Evolutionary conservation across 306 rosid species (phyloP).

Genomic region (Glycine latifolia): DNA sequence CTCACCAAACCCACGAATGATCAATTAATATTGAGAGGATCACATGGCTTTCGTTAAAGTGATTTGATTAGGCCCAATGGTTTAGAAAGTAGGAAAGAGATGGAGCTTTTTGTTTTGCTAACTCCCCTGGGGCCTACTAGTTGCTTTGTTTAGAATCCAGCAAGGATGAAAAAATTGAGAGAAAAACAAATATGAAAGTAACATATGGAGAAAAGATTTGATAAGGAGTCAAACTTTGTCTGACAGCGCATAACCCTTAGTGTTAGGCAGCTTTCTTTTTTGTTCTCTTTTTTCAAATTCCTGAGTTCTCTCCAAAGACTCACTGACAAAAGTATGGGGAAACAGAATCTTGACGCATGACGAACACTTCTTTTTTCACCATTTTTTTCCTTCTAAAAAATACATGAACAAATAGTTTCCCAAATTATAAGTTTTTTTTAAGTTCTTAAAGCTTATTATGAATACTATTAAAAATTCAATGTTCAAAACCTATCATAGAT

Average conservation of each 20-base stretch:
- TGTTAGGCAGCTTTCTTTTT: conserved; percentile 36
- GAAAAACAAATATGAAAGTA: conserved; percentile 49
- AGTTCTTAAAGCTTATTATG: background rate
- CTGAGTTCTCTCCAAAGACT: conserved; percentile 48
- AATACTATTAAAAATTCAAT: background rate
- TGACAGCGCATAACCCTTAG: conserved; percentile 55
- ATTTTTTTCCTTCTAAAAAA: background rate
- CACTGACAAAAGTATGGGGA: background rate
- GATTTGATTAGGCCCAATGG: conserved; percentile 35
- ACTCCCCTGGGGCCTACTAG: conserved; percentile 34
- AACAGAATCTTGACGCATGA: background rate
- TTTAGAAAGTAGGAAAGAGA: conserved; percentile 45
- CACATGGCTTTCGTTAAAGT: too few relatives aligned
- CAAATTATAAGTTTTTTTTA: background rate
- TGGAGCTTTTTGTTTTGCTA: conserved; percentile 27
- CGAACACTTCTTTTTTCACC: conserved; percentile 9
- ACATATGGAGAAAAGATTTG: conserved; percentile 41
- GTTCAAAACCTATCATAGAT: background rate
- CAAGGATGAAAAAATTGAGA: conserved; percentile 41
- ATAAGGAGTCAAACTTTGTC: conserved; percentile 53
- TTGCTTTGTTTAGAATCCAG: conserved; percentile 47
- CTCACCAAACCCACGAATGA: too few relatives aligned
- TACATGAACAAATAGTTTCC: background rate
- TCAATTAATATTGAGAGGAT: too few relatives aligned
- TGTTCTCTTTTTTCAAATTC: too few relatives aligned